phyloP scores from a whole-genome alignment of 306 rosid species.

The Rubus parviflorus region DNA sequence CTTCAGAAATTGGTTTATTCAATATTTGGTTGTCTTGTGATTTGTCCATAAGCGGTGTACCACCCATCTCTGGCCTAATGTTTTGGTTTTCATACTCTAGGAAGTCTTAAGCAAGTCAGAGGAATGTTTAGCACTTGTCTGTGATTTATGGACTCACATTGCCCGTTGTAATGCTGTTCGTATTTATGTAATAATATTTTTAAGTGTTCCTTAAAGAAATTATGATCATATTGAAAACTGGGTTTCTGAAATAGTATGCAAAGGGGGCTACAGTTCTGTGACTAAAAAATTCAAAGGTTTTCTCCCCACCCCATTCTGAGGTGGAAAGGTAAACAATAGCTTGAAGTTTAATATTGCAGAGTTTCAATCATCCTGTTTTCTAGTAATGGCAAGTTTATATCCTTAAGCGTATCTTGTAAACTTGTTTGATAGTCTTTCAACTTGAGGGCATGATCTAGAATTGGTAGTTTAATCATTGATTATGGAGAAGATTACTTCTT shows the following conservation, averaged over 20 bases:
- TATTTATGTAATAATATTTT: background rate
- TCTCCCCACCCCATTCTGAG: background rate
- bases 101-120: background rate
- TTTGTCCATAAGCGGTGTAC: background rate
- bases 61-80: background rate
- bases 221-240: background rate
- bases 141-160: background rate
- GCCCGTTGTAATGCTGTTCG: background rate
- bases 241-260: background rate
- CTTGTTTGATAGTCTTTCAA: background rate
- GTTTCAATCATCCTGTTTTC: background rate
- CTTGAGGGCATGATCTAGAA: background rate
- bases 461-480: background rate
- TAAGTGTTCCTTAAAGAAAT: background rate
- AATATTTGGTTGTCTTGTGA: background rate
- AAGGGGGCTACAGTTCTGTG: background rate
- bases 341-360: background rate
- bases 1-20: background rate
- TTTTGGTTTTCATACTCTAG: background rate
- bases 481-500: background rate
- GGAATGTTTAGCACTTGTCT: background rate
- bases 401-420: background rate
- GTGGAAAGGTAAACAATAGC: background rate
- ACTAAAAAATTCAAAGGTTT: background rate
- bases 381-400: background rate